These are phyloP conservation scores for Quercus rubra DNA, from an alignment of 306 rosid species.

Conservation along the genomic window DNA sequence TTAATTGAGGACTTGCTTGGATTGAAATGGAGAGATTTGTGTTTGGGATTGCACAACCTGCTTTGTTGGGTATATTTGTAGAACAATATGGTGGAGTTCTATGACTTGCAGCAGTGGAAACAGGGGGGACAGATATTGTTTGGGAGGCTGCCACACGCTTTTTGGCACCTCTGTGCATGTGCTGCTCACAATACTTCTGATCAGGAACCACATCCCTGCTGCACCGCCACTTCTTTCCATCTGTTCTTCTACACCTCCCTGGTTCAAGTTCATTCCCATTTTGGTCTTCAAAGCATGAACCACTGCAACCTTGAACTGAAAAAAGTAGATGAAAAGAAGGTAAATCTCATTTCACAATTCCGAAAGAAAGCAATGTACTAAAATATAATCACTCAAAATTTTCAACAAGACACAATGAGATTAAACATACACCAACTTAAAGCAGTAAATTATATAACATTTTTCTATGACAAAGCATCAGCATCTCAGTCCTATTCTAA, in stretches of 20 bases:
- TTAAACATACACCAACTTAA: not conserved
- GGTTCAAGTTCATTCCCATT: constrained; percentile 46
- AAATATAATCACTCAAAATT: not conserved
- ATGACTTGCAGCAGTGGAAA: constrained; percentile 22
- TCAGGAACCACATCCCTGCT: constrained; percentile 50
- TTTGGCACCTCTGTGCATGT: constrained; percentile 80
- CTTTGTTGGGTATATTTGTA: constrained; percentile 16
- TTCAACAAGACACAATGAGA: not conserved
- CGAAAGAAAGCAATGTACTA: not conserved
- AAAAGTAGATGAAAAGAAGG: constrained; percentile 4
- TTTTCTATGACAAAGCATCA: not conserved
- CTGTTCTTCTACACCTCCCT: constrained; percentile 79
- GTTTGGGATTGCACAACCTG: constrained; percentile 28
- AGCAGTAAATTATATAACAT: not conserved
- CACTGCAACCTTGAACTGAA: constrained; percentile 49
- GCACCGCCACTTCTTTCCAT: constrained; percentile 93
- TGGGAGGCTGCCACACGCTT: constrained; percentile 31
- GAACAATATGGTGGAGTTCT: constrained; percentile 20
- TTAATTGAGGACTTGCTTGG: constrained; percentile 30
- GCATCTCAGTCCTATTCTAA: not conserved
- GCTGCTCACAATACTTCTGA: constrained; percentile 70
- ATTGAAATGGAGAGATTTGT: constrained; percentile 70
- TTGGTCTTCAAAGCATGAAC: constrained; percentile 21
- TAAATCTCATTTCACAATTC: not conserved
- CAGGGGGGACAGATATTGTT: constrained; percentile 19